Evolutionary conservation across 2,329 filamentous ascomycete genomes (phyloP), one percentile per base, ranked within the genome.

Genomic region (Colletotrichum sidae): DNA sequence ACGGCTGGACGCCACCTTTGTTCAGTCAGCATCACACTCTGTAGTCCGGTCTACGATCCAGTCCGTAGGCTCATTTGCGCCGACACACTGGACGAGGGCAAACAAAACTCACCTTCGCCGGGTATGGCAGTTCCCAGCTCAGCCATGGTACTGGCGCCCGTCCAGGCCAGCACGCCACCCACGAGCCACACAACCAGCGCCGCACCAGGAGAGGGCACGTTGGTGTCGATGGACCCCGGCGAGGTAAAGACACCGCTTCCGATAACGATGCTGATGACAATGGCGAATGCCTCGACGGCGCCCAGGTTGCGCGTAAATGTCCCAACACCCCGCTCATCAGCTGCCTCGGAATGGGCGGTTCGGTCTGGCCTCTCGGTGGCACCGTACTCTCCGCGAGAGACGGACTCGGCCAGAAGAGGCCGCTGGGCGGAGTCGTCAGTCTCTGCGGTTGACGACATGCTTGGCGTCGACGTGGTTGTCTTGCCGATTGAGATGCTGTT

Each of bases 171-270:
- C 0, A 89, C 72, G 2, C 88, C 88, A 15, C 86, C 87, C 10
- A 89, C 76, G 1, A 88, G 78, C 88, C 88, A 90, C 8, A 90
- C 82, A 2, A 86, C 70, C 41, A 90, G 70, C 2, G 87, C 86
- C 1, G 79, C 78, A 8, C 85, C 87, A 0, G 88, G 87, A 0
- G 88, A 90, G 0, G 87, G 86, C 3, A 89, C 86, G 68, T 90
- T 88, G 13, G 83, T 83, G 70, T 90, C 87, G 64, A 90, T 87
- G 10, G 86, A 82, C 0, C 87, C 86, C 0, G 88, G 88, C 2
- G 87, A 89, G 0, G 88, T 89, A 69, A 90, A 90, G 15, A 90
- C 84, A 39, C 88, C 88, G 56, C 85, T 87, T 8, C 88, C 88
- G 52, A 90, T 88, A 58, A 89, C 87, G 66, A 90, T 86, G 69